Evolutionary conservation across 352 stramenopile species (phyloP).

Genomic region (Pythium aquatile): DNA sequence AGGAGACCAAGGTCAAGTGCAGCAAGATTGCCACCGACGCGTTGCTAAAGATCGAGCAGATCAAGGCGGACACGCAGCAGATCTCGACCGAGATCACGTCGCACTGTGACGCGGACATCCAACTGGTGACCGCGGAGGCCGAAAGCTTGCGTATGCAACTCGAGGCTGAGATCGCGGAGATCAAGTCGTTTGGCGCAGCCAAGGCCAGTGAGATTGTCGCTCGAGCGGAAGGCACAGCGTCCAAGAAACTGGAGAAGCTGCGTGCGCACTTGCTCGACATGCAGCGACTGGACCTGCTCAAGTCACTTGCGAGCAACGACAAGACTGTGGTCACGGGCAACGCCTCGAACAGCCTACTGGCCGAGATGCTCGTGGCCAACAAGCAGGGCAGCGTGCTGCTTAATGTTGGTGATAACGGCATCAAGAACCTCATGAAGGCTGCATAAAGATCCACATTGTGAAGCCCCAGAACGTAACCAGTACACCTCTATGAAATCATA

Average conservation of each 20-base stretch:
- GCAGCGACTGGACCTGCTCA: slow-evolving; percentile 42
- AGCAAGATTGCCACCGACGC: slow-evolving; percentile 47
- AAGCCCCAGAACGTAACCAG: neutral
- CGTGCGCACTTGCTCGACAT: slow-evolving; percentile 43
- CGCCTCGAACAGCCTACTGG: slow-evolving; percentile 46
- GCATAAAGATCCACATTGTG: slow-evolving; percentile 3
- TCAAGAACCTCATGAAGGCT: slow-evolving; percentile 29
- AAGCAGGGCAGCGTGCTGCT: slow-evolving; percentile 51
- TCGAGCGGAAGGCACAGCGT: slow-evolving; percentile 36
- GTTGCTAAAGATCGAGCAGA: slow-evolving; percentile 40
- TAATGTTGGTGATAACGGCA: slow-evolving; percentile 33
- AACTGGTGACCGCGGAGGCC: slow-evolving; percentile 41
- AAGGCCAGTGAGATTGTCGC: slow-evolving; percentile 48
- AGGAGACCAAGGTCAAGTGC: slow-evolving; percentile 48
- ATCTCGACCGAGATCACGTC: slow-evolving; percentile 43
- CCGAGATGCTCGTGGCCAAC: slow-evolving; percentile 59
- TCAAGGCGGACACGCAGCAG: slow-evolving; percentile 44
- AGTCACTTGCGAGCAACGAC: slow-evolving; percentile 41
- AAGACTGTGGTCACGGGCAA: slow-evolving; percentile 48
- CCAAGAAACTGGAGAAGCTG: slow-evolving; percentile 42
- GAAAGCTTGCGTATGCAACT: slow-evolving; percentile 35
- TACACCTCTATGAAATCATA: slow-evolving; percentile 3
- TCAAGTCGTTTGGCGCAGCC: slow-evolving; percentile 29
- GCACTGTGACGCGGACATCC: slow-evolving; percentile 43
- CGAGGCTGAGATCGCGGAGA: slow-evolving; percentile 35